Percentiles rank a stretch among this genome's conserved stretches.
These are phyloP conservation scores for Xylaria sp. DNA, from an alignment of 2,329 filamentous ascomycete genomes.

Conservation along the genomic window DNA sequence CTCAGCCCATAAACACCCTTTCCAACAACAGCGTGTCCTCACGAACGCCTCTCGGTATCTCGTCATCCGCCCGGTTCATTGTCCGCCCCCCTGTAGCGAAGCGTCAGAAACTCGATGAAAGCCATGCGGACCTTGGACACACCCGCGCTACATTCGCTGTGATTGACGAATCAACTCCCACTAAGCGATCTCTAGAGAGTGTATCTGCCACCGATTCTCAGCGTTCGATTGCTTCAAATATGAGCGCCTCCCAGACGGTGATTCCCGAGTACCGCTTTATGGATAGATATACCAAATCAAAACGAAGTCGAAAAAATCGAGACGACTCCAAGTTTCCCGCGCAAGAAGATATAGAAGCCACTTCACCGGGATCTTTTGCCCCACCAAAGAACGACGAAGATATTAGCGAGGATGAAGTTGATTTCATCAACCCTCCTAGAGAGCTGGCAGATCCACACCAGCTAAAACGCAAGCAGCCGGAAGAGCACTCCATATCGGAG, in stretches of 20 bases:
- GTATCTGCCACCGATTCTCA: slow-evolving; percentile 41
- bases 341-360: slow-evolving; percentile 2
- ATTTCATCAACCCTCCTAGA: slow-evolving; percentile 20
- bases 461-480: background rate
- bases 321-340: background rate
- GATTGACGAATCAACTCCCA: slow-evolving; percentile 20
- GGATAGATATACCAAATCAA: slow-evolving; percentile 13
- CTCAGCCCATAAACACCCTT: slow-evolving; percentile 43
- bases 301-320: slow-evolving; percentile 16
- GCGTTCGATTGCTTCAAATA: slow-evolving; percentile 34
- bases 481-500: slow-evolving; percentile 8
- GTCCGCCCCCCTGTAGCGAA: slow-evolving; percentile 38
- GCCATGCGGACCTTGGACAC: slow-evolving; percentile 18
- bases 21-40: slow-evolving; percentile 34
- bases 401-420: slow-evolving; percentile 31
- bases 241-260: slow-evolving; percentile 21
- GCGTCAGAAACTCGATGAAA: slow-evolving; percentile 40
- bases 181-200: slow-evolving; percentile 41
- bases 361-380: background rate
- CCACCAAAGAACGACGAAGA: slow-evolving; percentile 7
- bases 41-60: slow-evolving; percentile 3
- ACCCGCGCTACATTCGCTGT: slow-evolving; percentile 35
- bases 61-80: slow-evolving; percentile 16
- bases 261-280: slow-evolving; percentile 35
- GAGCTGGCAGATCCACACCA: background rate